Base-by-base conservation (phyloP, 2,329 filamentous ascomycete genomes). In the Pyricularia sp. region DNA sequence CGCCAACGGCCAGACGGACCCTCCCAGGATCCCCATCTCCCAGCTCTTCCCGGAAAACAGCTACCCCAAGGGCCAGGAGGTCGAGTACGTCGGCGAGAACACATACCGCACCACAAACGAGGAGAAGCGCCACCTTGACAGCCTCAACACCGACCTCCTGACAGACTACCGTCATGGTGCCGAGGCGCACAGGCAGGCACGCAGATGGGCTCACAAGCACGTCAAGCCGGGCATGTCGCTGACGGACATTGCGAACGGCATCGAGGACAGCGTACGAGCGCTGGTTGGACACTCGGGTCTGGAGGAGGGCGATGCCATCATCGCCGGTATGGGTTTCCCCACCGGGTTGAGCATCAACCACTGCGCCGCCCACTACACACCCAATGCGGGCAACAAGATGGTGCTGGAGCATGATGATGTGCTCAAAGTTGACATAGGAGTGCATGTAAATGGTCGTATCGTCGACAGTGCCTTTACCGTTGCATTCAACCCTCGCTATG, bases 401-500 rank as follows among this genome's bases (percentile, higher is more conserved):
- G 79, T 93, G 42, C 81, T 95, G 70, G 82, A 91, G 75, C 78
- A 89, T 71, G 85, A 87, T 71, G 92, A 96, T 76, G 91, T 96
- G 50, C 86, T 94, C 85, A 94, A 92, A 78, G 88, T 94, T 9
- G 91, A 94, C 75, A 92, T 93, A 74, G 91, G 92, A 66, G 91
- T 94, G 33, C 92, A 94, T 76, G 85, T 94, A 74, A 92, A 91
- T 75, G 92, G 92, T 4, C 85, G 88, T 72, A 94, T 94, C 75
- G 90, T 94, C 69, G 91, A 94, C 80, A 91, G 88, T 72, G 92
- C 92, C 6, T 94, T 93, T 76, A 94, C 92, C 11, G 83, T 94
- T 78, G 84, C 90, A 0, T 94, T 92, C 75, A 89, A 94, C 74
- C 87, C 86, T 28, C 85, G 85, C 72, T 94, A 92, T 78, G 90